Conservation (phyloP, 2,329 filamentous ascomycete species). For the Drechslerella stenobrocha region DNA sequence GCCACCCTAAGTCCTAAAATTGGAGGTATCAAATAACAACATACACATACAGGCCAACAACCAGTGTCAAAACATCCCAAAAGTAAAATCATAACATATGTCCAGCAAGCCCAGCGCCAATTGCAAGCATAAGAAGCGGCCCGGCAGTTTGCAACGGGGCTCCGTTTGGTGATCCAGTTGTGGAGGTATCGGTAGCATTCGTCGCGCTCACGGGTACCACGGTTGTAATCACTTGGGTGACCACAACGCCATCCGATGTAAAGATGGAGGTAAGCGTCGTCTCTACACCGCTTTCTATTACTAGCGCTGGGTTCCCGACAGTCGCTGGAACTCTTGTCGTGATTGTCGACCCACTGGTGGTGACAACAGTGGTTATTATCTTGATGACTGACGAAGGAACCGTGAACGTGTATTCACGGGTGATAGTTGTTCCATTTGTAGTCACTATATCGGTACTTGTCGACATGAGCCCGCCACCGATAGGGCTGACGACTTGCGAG, state of each 20-base stretch:
- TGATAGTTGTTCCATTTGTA: constrained; percentile 4
- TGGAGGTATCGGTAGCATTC: not conserved
- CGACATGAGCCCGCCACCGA: constrained; percentile 22
- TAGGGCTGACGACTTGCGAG: constrained; percentile 17
- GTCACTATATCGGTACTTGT: constrained; percentile 10
- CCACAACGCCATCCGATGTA: constrained; percentile 10
- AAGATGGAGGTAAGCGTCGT: constrained; percentile 19
- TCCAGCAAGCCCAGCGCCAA: constrained; percentile 23
- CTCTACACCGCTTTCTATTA: not conserved
- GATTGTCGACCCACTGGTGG: constrained; percentile 3
- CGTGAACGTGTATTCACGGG: constrained; percentile 6
- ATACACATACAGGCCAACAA: not conserved
- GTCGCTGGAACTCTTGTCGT: constrained; percentile 22
- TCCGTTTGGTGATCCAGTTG: constrained; percentile 20
- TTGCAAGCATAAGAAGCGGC: constrained; percentile 8
- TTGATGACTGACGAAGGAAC: constrained; percentile 39
- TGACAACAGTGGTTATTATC: constrained; percentile 5
- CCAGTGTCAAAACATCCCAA: not conserved
- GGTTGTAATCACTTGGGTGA: constrained; percentile 11
- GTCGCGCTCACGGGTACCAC: not conserved
- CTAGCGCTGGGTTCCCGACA: constrained; percentile 7
- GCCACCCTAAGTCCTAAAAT: not conserved
- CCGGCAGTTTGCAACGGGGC: constrained; percentile 18
- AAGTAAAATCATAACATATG: constrained; percentile 30
- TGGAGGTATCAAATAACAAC: too few relatives aligned